Base-by-base conservation (phyloP, 2,329 filamentous ascomycete species). In the Claviceps maximensis region DNA sequence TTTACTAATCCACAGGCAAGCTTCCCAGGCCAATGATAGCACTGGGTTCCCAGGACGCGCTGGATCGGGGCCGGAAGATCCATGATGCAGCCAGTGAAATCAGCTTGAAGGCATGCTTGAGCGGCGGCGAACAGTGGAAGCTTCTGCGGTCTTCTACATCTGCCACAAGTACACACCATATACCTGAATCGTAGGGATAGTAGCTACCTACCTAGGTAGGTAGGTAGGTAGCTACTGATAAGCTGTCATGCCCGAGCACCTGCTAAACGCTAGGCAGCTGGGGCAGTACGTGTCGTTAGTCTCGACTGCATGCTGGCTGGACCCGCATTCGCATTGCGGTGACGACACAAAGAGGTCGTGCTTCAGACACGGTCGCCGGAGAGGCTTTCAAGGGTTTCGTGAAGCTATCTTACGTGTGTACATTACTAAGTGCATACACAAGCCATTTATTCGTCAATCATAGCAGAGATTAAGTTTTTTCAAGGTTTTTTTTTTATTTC, bases 21-120 rank as follows among this genome's bases (percentile, higher is more conserved):
- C 41, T 17, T 27, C 38, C 58, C 19, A 57, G 53, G 59, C 67
- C 67, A 70, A 70, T 70, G 62, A 65, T 60, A 67, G 58, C 58
- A 59, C 60, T 55, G 49, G 6, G 58, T 55, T 58, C 58, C 59
- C 55, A 61, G 58, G 21, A 15, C 17, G 42, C 49, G 59, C 27
- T 29, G 27, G 4, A 29, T 29, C 27, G 27, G 65, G 63, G 56
- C 53, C 68, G 68, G 68, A 70, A 65, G 53, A 71, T 68, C 58
- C 53, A 64, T 69, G 58, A 59, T 67, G 57, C 68, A 58, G 45
- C 36, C 17, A 48, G 44, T 4, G 21, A 46, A 46, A 44, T 36
- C 36, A 47, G 29, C 45, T 47, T 31, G 10, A 33, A 33, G 31
- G 31, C 31, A 33, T 33, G 31, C 15, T 19, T 6, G 45, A 19